phyloP scores from a whole-genome alignment of 208 protist species.

The Acanthamoeba royreba region DNA sequence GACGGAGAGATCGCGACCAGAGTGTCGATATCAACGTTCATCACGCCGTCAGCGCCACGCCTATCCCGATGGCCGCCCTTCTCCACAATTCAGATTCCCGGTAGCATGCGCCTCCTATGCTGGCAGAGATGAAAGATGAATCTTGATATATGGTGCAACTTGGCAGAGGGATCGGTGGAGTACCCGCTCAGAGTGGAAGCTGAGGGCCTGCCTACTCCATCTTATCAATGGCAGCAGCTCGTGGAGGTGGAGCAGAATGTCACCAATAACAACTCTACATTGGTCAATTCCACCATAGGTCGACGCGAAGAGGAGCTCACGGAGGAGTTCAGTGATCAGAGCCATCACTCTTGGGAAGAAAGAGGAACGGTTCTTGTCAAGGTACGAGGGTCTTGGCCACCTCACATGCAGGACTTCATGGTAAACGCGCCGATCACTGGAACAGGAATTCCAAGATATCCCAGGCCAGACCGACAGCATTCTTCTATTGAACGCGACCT shows the following conservation, averaged over 20 bases:
- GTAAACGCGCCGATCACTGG: background rate
- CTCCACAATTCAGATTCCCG: background rate
- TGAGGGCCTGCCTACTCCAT: background rate
- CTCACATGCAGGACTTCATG: background rate
- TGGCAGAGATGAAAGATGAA: background rate
- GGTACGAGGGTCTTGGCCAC: background rate
- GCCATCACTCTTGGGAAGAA: background rate
- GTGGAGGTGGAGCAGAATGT: background rate
- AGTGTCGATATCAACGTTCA: background rate
- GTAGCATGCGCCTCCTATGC: background rate
- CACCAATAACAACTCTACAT: background rate
- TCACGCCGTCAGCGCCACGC: background rate
- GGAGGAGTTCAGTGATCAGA: too few species aligned
- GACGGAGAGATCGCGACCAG: background rate
- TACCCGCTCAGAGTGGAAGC: background rate
- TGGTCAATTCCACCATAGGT: background rate
- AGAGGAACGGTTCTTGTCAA: background rate
- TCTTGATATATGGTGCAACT: background rate
- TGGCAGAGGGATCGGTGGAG: background rate
- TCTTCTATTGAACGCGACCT: background rate
- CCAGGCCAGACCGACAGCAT: background rate
- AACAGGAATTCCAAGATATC: background rate
- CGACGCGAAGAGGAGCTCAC: too few species aligned
- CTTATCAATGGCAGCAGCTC: background rate
- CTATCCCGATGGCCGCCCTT: background rate